Evolutionary conservation across 768 basidiomycete genomes (phyloP), one percentile per base, ranked within the genome.

Genomic region (Suillus weaverae): DNA sequence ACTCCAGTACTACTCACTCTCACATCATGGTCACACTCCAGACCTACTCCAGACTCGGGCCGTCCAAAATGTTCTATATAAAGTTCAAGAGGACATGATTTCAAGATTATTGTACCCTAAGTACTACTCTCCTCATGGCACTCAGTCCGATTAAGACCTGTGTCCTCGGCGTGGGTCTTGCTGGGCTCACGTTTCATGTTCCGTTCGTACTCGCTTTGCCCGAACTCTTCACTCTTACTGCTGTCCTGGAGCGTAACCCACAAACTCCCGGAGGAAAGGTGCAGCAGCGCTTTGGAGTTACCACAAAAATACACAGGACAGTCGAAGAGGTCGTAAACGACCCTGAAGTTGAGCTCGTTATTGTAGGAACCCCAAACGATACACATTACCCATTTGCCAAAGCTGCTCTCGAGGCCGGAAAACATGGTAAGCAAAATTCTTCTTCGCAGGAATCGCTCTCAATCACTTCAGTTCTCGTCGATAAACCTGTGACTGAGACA

Each of bases 141-240:
- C 64, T 68, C 63, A 76, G 77, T 46, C 86, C 89, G 22, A 88
- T 93, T 70, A 83, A 82, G 44, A 86, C 88, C 32, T 89, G 91
- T 69, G 86, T 92, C 7, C 79, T 93, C 4, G 92, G 91, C 22
- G 87, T 90, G 41, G 93, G 92, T 46, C 85, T 94, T 65, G 83
- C 88, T 22, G 89, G 89, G 41, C 78, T 89, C 46, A 90, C 89
- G 3, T 94, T 95, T 77, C 94, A 95, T 74, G 70, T 89, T 63
- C 93, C 94, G 0, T 90, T 94, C 74, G 78, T 95, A 63, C 84
- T 89, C 62, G 86, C 90, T 3, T 81, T 90, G 22, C 89, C 91
- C 0, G 79, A 89, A 32, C 76, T 86, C 57, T 94, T 92, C 80
- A 84, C 77, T 10, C 84, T 94, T 41, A 82, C 88, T 68, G 84